Evolutionary conservation across 2,329 filamentous ascomycete species (phyloP), one percentile per base, ranked within the genome.

Genomic region (Cercospora beticola): DNA sequence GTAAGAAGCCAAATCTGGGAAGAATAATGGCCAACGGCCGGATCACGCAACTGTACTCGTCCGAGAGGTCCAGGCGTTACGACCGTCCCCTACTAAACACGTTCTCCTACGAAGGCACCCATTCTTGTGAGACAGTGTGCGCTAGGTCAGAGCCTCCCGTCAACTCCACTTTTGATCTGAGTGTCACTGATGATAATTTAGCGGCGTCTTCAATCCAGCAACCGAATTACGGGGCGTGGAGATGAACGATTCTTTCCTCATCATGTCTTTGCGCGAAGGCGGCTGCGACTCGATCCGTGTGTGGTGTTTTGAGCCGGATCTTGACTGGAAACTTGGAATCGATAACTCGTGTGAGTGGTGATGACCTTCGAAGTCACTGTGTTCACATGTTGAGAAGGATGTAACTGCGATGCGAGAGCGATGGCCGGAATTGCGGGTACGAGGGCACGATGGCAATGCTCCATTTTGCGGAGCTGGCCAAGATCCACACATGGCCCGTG

Each of bases 241-340:
- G 18, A 54, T 65, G 33, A 65, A 65, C 12, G 64, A 60, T 28
- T 60, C 64, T 14, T 61, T 65, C 28, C 23, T 28, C 18, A 26
- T 65, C 36, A 36, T 61, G 7, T 64, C 30, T 26, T 23, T 26
- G 14, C 36, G 33, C 36, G 1, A 5, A 18, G 9, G 6, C 6
- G 9, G n/a, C 31, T 12, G 26, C 30, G 7, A 14, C 12, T 30
- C 2, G 21, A 6, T 12, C 46, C 46, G n/a, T 14, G 12, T 64
- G 10, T 64, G 62, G 46, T 64, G 18, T 26, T 64, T 64, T 18
- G 62, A 64, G 31, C 26, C 46, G 2, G 30, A 40, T 54, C 33
- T 64, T n/a, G 49, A 56, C 1, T 56, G 49, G 62, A 18, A 16
- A 12, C 3, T 31, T 9, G 49, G 62, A 57, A 21, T 7, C 3